phyloP scores from a whole-genome alignment of 305 asterid species.

The Solanum aculeatissimum region DNA sequence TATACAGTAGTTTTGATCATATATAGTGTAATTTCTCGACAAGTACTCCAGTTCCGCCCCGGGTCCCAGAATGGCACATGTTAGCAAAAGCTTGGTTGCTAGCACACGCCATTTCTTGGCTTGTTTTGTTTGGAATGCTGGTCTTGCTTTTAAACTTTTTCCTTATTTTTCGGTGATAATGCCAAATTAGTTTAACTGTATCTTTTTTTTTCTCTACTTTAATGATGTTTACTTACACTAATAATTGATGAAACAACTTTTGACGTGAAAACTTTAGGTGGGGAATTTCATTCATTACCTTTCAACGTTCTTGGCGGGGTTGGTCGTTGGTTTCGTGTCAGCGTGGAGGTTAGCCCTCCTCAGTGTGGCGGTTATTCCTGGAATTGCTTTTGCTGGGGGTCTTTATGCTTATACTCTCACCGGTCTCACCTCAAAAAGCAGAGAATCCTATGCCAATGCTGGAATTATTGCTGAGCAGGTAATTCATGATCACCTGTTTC shows the following conservation, averaged over 20 bases:
- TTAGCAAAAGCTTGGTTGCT: conserved; percentile 4
- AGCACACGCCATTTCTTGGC: not conserved
- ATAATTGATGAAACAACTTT: not conserved
- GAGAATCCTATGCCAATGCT: conserved; percentile 95
- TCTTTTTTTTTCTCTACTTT: not conserved
- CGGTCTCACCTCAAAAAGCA: conserved; percentile 93
- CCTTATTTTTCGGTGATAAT: not conserved
- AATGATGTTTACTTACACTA: not conserved
- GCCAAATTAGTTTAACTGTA: not conserved
- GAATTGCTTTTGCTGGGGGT: conserved; percentile 97
- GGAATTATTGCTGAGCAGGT: conserved; percentile 99
- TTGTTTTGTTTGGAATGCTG: not conserved
- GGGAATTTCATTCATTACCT: conserved; percentile 98
- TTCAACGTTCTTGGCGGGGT: conserved; percentile 93
- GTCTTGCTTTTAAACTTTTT: not conserved
- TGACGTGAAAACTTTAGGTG: conserved; percentile 38
- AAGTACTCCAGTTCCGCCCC: not conserved
- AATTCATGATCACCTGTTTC: not conserved
- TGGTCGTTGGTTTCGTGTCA: conserved; percentile 97
- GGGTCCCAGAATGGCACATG: conserved; percentile 1
- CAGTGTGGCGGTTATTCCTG: conserved; percentile 97
- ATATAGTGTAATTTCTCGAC: not conserved
- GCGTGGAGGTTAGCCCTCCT: conserved; percentile 96
- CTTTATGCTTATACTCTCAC: conserved; percentile 89
- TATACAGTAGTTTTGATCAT: not conserved